Base-by-base conservation (phyloP, 306 rosid genomes). In the Hippophae gyantsensis region DNA sequence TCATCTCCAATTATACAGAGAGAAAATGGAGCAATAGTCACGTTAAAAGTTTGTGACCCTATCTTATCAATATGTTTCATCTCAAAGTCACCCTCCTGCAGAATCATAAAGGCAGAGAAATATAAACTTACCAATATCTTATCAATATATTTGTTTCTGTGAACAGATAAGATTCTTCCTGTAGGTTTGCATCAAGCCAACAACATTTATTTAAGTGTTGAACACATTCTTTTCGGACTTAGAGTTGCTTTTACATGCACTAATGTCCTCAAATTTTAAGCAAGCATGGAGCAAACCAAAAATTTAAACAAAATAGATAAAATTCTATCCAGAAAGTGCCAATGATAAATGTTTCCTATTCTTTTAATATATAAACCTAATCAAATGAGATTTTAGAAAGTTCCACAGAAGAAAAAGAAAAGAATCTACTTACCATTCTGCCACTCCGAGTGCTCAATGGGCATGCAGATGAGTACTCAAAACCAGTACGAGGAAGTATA, bases 381-480 rank as follows among this genome's bases (percentile, higher is more conserved):
- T 40, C 8, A 58, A 42, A 57, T 10, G 11, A 5, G 42, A 13
- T 23, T 43, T 38, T 14, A 60, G 13, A 40, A 48, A 14, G 6
- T 63, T 54, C 11, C 42, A 49, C 9, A 48, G 9, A 44, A 5
- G 7, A 32, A 76, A 32, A 8, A 64, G 51, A 58, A 56, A 14
- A 10, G 42, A 50, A 43, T 6, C 3, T 40, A 63, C 89, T 80
- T 79, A 92, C 99, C 99, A 92, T 92, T 88, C 89, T 85, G 51
- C 99, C 99, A 52, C 67, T 84, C 53, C 86, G 81, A 67, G 99
- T 92, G 81, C 76, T 75, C 73, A 88, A 59, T 41, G 99, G 97
- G 70, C 97, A 92, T 18, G 99, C 99, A 10, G 99, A 92, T 54
- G 99, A 84, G 82, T 88, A 92, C 65, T 92, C 99, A 70, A 92